These are phyloP conservation scores for Acer campestre DNA, from an alignment of 345 rosid genomes.

Conservation along the genomic window DNA sequence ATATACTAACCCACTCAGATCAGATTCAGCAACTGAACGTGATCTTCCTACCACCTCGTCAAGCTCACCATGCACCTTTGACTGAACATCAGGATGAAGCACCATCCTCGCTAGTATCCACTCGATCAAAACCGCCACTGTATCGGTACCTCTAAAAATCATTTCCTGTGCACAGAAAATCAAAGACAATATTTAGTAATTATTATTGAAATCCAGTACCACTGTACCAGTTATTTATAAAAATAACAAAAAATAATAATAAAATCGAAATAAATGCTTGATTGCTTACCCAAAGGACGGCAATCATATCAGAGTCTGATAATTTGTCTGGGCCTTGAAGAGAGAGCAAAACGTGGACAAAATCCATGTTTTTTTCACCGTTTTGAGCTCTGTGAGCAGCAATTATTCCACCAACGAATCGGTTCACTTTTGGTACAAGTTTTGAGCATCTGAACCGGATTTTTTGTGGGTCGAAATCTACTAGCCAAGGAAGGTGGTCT, in stretches of 20 bases:
- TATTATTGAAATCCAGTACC: neutral
- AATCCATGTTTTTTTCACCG: slow-evolving; percentile 42
- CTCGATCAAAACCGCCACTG: slow-evolving; percentile 86
- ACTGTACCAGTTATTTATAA: neutral
- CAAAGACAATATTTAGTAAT: slow-evolving; percentile 16
- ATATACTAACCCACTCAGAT: slow-evolving; percentile 47
- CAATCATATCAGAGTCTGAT: slow-evolving; percentile 66
- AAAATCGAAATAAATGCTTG: no score
- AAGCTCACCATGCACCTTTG: slow-evolving; percentile 73
- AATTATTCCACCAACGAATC: slow-evolving; percentile 56
- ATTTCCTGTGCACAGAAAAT: slow-evolving; percentile 56
- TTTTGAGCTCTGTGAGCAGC: slow-evolving; percentile 45
- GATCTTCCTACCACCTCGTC: slow-evolving; percentile 63
- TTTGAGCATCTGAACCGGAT: slow-evolving; percentile 64
- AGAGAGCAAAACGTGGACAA: slow-evolving; percentile 69
- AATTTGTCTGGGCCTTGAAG: slow-evolving; percentile 57
- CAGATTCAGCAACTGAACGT: slow-evolving; percentile 55
- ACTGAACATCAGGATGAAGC: slow-evolving; percentile 60
- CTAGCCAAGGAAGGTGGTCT: slow-evolving; percentile 73
- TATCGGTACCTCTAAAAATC: slow-evolving; percentile 90
- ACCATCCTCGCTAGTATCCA: slow-evolving; percentile 89
- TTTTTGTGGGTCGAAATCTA: slow-evolving; percentile 64
- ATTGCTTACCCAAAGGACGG: slow-evolving; percentile 73
- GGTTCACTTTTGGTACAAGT: slow-evolving; percentile 72
- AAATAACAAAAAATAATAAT: no score